phyloP scores from a whole-genome alignment of 2,329 filamentous ascomycete genomes.

The Aureobasidium sp. region DNA sequence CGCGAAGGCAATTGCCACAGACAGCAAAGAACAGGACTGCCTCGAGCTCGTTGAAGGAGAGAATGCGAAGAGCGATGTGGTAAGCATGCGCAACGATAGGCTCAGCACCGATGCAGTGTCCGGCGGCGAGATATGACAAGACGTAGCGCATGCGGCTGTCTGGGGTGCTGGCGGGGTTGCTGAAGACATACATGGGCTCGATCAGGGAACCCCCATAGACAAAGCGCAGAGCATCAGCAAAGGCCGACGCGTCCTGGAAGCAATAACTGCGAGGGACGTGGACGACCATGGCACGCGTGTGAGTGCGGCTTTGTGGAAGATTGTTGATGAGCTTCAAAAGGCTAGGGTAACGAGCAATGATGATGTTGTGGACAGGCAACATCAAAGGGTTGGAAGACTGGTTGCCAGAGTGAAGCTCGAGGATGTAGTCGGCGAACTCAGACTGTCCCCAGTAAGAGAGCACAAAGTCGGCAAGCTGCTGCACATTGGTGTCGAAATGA shows the following conservation, averaged over 20 bases:
- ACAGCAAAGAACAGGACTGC: slow-evolving; percentile 48
- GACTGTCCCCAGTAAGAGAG: slow-evolving; percentile 15
- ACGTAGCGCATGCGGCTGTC: slow-evolving; percentile 25
- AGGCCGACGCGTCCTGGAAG: slow-evolving; percentile 11
- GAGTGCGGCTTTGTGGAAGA: not conserved
- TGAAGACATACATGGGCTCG: slow-evolving; percentile 8
- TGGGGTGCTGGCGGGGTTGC: not conserved
- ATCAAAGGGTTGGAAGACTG: not conserved
- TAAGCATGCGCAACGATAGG: slow-evolving; percentile 35
- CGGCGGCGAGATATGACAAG: slow-evolving; percentile 57
- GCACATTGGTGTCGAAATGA: slow-evolving; percentile 2
- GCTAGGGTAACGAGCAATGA: slow-evolving; percentile 17
- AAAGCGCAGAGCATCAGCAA: slow-evolving; percentile 17
- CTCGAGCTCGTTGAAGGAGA: slow-evolving; percentile 57
- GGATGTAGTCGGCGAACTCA: slow-evolving; percentile 19
- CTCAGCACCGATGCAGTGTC: slow-evolving; percentile 48
- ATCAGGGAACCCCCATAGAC: slow-evolving; percentile 16
- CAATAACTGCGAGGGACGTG: slow-evolving; percentile 3
- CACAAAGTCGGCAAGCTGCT: slow-evolving; percentile 16
- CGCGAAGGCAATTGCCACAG: not conserved
- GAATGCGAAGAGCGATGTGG: slow-evolving; percentile 49
- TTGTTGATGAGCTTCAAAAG: slow-evolving; percentile 10
- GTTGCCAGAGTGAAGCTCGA: slow-evolving; percentile 14
- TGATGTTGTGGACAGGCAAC: slow-evolving; percentile 16
- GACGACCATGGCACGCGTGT: not conserved